Conservation (phyloP, 2,329 filamentous ascomycete species). For the Diplodia intermedia region DNA sequence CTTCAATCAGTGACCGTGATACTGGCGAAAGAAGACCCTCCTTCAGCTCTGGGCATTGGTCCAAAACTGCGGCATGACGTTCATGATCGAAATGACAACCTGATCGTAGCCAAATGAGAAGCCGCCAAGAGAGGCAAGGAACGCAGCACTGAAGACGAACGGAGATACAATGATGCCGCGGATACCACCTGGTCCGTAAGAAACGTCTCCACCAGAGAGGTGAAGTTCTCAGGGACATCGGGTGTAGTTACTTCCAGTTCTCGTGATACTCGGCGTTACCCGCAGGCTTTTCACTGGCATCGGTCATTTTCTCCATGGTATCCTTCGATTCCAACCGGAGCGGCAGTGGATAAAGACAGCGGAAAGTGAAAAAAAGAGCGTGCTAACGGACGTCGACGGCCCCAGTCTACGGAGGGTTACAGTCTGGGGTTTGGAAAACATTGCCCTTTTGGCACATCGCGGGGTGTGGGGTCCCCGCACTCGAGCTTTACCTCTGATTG, state of each 20-base stretch:
- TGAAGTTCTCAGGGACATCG: constrained; percentile 1
- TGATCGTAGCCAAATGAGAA: constrained; percentile 48
- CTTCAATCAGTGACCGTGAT: neutral
- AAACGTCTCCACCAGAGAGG: constrained; percentile 22
- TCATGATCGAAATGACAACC: constrained; percentile 49
- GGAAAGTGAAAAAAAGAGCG: neutral
- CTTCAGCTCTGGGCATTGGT: constrained; percentile 46
- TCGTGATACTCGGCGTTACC: constrained; percentile 1
- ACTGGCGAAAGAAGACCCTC: neutral
- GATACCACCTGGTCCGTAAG: constrained; percentile 44
- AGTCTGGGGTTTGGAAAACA: constrained; percentile 15
- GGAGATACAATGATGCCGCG: constrained; percentile 46
- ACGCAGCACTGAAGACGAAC: constrained; percentile 53
- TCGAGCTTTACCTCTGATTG: neutral
- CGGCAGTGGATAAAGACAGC: neutral
- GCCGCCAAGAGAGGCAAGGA: constrained; percentile 53
- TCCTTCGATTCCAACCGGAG: neutral
- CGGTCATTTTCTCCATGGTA: neutral
- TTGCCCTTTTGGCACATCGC: neutral
- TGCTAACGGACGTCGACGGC: neutral
- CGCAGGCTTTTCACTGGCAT: neutral
- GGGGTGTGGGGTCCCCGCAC: constrained; percentile 22
- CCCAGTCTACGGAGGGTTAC: neutral
- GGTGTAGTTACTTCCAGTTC: neutral
- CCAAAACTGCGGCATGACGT: constrained; percentile 56